Evolutionary conservation across 2,329 filamentous ascomycete species (phyloP).

Genomic region (Beauveria asiatica): DNA sequence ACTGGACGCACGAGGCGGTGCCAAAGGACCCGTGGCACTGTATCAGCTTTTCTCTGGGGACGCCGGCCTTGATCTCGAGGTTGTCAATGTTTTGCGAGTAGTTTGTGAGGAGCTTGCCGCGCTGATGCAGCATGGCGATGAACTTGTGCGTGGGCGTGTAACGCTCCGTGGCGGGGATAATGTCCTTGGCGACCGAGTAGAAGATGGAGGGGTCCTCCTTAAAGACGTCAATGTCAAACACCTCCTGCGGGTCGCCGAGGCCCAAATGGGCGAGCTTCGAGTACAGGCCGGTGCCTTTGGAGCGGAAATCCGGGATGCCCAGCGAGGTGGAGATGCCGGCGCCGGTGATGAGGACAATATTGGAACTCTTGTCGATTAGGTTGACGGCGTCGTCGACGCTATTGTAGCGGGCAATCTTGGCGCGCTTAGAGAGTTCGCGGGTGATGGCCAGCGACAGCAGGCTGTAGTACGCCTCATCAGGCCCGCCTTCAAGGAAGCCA

Average conservation of each 20-base stretch:
- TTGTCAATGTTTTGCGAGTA: conserved; percentile 99
- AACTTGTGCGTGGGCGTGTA: conserved; percentile 93
- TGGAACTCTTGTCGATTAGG: conserved; percentile 63
- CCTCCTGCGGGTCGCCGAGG: conserved; percentile 78
- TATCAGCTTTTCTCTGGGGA: conserved; percentile 71
- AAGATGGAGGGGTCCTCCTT: conserved; percentile 80
- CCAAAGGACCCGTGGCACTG: conserved; percentile 97
- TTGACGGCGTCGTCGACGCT: conserved; percentile 78
- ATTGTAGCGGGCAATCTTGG: conserved; percentile 74
- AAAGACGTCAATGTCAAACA: conserved; percentile 88
- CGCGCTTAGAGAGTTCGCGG: conserved; percentile 72
- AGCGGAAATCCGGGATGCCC: conserved; percentile 94
- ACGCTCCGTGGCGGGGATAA: conserved; percentile 69
- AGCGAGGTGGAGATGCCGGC: conserved; percentile 95
- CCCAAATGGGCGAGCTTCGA: conserved; percentile 73
- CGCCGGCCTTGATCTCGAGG: conserved; percentile 79
- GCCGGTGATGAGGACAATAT: conserved; percentile 90
- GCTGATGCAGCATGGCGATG: conserved; percentile 79
- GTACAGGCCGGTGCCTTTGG: conserved; percentile 86
- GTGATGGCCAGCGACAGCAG: conserved; percentile 70
- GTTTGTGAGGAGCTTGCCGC: conserved; percentile 85
- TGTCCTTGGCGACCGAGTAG: conserved; percentile 85
- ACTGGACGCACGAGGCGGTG: conserved; percentile 81
- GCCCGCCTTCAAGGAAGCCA: conserved; percentile 56
- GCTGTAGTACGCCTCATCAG: conserved; percentile 64